Conservation (phyloP, 495 filamentous ascomycete genomes). For the Podospora tetraspora region DNA sequence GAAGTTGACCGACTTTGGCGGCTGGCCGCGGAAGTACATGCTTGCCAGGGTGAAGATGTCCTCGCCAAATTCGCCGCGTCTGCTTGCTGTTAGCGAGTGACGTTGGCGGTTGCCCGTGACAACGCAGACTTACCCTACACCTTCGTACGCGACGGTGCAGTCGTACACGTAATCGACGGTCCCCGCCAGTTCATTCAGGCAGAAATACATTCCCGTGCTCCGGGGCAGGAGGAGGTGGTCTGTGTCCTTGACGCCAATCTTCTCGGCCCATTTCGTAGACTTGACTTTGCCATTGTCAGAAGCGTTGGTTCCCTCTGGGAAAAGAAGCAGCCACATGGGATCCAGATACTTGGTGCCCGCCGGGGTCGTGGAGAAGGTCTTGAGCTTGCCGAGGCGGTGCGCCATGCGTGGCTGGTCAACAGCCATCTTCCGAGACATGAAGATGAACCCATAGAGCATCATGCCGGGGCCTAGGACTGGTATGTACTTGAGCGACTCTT, state of each 20-base stretch:
- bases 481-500: slow-evolving; percentile 73
- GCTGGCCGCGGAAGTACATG: slow-evolving; percentile 70
- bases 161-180: slow-evolving; percentile 80
- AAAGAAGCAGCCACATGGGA: slow-evolving; percentile 84
- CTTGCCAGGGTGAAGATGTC: slow-evolving; percentile 67
- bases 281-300: slow-evolving; percentile 57
- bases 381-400: slow-evolving; percentile 64
- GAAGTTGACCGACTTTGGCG: slow-evolving; percentile 80
- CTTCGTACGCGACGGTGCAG: slow-evolving; percentile 81
- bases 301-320: slow-evolving; percentile 78
- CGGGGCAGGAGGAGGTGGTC: slow-evolving; percentile 66
- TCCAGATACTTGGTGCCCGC: slow-evolving; percentile 50
- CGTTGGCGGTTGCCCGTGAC: not conserved
- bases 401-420: slow-evolving; percentile 65
- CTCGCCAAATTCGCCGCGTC: slow-evolving; percentile 66
- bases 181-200: slow-evolving; percentile 61
- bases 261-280: slow-evolving; percentile 64
- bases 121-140: slow-evolving; percentile 56
- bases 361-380: slow-evolving; percentile 46
- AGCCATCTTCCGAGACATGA: slow-evolving; percentile 78
- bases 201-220: slow-evolving; percentile 71
- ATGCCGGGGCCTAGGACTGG: slow-evolving; percentile 73
- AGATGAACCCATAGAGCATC: slow-evolving; percentile 79
- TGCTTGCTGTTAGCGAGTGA: slow-evolving; percentile 24
- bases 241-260: slow-evolving; percentile 59